Evolutionary conservation across 2,329 filamentous ascomycete species (phyloP).

Genomic region (Dactylellina cionopaga): DNA sequence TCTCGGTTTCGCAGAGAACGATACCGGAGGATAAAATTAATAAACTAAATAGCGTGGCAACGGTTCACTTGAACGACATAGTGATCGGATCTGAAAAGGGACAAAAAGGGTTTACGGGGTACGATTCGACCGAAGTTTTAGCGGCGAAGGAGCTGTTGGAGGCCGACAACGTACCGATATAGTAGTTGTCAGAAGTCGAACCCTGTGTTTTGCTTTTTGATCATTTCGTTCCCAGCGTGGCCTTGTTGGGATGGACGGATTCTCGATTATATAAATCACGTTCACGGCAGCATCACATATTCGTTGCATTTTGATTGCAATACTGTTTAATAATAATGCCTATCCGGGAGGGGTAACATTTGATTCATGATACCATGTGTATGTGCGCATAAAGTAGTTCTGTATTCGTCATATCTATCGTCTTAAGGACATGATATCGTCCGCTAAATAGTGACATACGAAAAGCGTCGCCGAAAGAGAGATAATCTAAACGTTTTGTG

Average conservation of each 20-base stretch:
- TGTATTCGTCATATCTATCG: not conserved
- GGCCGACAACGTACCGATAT: constrained; percentile 61
- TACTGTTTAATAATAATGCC: constrained; percentile 30
- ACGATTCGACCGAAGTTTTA: constrained; percentile 75
- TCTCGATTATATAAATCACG: not conserved
- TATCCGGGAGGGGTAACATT: not conserved
- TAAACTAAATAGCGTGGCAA: constrained; percentile 77
- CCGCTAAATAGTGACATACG: no score
- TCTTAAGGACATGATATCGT: not conserved
- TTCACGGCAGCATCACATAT: not conserved
- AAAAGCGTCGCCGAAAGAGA: no score
- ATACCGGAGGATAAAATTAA: constrained; percentile 66
- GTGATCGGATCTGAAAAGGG: constrained; percentile 71
- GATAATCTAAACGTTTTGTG: constrained; percentile 69
- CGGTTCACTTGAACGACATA: constrained; percentile 79
- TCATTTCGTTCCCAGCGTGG: no score
- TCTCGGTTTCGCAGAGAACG: constrained; percentile 28
- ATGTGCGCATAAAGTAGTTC: not conserved
- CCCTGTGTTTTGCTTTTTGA: no score
- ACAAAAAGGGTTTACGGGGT: constrained; percentile 77
- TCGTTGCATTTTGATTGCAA: constrained; percentile 19
- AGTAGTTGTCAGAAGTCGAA: not conserved
- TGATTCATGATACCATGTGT: not conserved
- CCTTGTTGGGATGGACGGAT: no score
- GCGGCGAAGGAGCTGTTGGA: constrained; percentile 76